Percentiles rank a stretch among this genome's conserved stretches.
These are phyloP conservation scores for Fusarium continuum DNA, from an alignment of 2,329 filamentous ascomycete species.

Conservation along the genomic window DNA sequence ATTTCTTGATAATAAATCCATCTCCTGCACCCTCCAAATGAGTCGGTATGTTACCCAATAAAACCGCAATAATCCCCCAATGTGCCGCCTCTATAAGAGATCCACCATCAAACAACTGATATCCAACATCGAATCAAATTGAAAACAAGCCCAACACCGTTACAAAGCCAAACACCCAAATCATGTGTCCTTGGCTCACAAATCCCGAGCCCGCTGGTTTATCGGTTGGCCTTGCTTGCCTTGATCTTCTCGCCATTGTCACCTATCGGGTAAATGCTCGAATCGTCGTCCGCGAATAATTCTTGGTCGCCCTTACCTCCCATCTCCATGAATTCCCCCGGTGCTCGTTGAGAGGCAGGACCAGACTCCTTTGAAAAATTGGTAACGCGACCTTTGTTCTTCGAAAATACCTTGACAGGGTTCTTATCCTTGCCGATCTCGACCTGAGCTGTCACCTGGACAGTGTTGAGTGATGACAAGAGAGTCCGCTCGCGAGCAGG, in stretches of 20 bases:
- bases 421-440: slow-evolving; percentile 65
- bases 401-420: slow-evolving; percentile 77
- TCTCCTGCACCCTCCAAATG: neutral
- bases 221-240: slow-evolving; percentile 42
- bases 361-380: slow-evolving; percentile 65
- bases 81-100: slow-evolving; percentile 24
- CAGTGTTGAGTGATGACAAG: slow-evolving; percentile 81
- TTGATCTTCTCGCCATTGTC: slow-evolving; percentile 46
- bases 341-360: slow-evolving; percentile 72
- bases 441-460: slow-evolving; percentile 63
- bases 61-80: slow-evolving; percentile 7
- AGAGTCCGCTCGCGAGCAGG: slow-evolving; percentile 84
- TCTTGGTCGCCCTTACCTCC: slow-evolving; percentile 86
- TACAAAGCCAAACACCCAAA: neutral
- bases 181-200: neutral
- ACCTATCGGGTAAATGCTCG: slow-evolving; percentile 58
- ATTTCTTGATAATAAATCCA: neutral
- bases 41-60: neutral
- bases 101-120: slow-evolving; percentile 2
- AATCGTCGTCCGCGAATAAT: slow-evolving; percentile 73
- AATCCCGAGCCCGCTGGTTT: neutral
- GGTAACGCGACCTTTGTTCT: slow-evolving; percentile 64
- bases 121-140: neutral
- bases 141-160: slow-evolving; percentile 18
- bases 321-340: slow-evolving; percentile 82